Evolutionary conservation across 768 basidiomycete genomes (phyloP), one percentile per base, ranked within the genome.

Genomic region (Tulasnella sp.): DNA sequence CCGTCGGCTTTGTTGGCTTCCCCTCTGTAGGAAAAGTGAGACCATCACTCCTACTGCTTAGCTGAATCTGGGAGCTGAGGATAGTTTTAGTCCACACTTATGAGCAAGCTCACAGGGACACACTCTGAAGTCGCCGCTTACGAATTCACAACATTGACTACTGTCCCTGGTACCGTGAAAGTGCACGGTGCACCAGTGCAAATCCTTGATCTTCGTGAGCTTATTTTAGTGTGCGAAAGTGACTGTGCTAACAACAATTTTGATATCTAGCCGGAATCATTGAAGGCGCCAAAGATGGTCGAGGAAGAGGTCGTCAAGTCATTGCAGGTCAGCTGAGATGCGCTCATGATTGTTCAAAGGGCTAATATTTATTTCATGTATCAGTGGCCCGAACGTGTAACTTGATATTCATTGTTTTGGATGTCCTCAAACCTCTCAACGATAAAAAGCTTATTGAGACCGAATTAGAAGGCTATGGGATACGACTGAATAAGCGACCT

Each of bases 391-490:
- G 95, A 54, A 98, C 95, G 34, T 98, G 95, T 65, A 89, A 96
- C 65, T 79, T 98, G 31, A 96, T 99, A 55, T 98, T 98, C 67
- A 98, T 99, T 64, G 86, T 98, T 25, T 77, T 99, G 43, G 95
- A 99, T 61, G 95, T 99, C 24, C 76, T 95, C 31, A 99, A 98
- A 68, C 95, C 95, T n/a, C 77, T 98, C 15, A 86, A 83, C 22
- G 93, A 98, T 70, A 90, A 95, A 62, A 83, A 75, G 53, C 69
- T 95, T 60, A 88, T 99, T 53, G 90, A 96, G 67, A 61, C 72
- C 29, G 95, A 99, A 65, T 69, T 99, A 54, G 95, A 99, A 72
- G 90, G 91, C n/a, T 98, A 98, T 61, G 95, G 93, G 8, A 95
- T 96, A 59, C 76, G 92, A 43, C 70, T 96, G 54, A 99, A 99